Evolutionary conservation across 2,329 filamentous ascomycete genomes (phyloP).

Genomic region (Trichoderma pleuroti): DNA sequence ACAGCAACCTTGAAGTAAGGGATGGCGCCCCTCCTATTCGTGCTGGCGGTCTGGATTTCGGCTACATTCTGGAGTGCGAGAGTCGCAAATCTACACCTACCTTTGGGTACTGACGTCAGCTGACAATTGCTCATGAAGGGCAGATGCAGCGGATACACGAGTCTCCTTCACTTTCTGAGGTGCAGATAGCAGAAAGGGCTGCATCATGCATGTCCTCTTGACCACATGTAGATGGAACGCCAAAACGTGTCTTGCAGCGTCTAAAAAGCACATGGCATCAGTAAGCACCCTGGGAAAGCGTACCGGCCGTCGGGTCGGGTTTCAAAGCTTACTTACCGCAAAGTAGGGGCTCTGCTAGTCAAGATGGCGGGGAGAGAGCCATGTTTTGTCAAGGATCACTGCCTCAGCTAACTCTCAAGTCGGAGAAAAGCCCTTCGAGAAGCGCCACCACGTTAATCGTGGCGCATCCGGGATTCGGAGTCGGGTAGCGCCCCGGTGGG

Average conservation of each 20-base stretch:
- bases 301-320: background rate
- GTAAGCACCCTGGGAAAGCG: background rate
- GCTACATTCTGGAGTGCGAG: background rate
- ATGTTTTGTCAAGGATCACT: background rate
- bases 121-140: background rate
- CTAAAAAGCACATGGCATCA: background rate
- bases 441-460: background rate
- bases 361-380: background rate
- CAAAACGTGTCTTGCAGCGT: background rate
- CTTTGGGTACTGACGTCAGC: background rate
- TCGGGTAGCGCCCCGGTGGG: background rate
- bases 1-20: background rate
- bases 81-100: background rate
- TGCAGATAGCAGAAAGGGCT: background rate
- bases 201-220: background rate
- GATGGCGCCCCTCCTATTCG: background rate
- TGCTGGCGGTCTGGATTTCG: constrained; percentile 8
- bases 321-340: background rate
- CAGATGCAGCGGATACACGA: background rate
- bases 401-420: background rate
- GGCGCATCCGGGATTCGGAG: constrained; percentile 7
- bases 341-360: background rate
- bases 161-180: background rate
- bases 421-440: background rate
- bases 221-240: background rate